Evolutionary conservation across 2,329 filamentous ascomycete species (phyloP), one percentile per base, ranked within the genome.

Genomic region (Blastomyces emzantsi): DNA sequence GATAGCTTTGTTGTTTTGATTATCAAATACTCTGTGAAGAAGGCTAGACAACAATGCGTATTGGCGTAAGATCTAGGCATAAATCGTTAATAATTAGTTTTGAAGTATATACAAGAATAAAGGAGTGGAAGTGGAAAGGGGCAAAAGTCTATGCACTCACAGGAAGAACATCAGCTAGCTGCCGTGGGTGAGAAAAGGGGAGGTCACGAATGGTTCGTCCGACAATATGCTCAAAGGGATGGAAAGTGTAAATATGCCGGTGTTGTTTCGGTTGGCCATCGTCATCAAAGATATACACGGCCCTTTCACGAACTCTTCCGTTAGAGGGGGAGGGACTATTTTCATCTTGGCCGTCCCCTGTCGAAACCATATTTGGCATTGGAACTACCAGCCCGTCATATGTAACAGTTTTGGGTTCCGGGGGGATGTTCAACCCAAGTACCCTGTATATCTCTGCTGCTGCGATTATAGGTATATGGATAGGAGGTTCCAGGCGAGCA

Each of bases 131-230:
- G 36, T 60, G n/a, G 11, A 49, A 28, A 49, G 17, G 43, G 11
- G 41, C 39, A 30, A 45, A n/a, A 9, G 13, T 15, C 13, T 36
- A 30, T 52, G 58, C 36, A 68, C 73, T 63, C 69, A 79, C 73
- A 33, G 78, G 78, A 64, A 80, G 68, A 41, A 77, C 73, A 59
- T 77, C 75, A 39, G 76, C 74, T 51, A 79, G 68, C 67, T 80
- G 78, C 47, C 76, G 75, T 19, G 78, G 78, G 68, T 80, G 78
- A 13, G 74, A 76, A 61, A 80, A 79, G 2, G 75, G 75, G 28
- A 80, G 69, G 28, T 78, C 75, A 61, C 69, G 73, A 47, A 79
- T 72, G 19, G 74, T 77, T 45, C 74, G 73, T 30, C 76, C 76
- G 19, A 75, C 71, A 51, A 75, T 72, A 47, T 75, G 72, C 62